Conservation (phyloP, 2,329 filamentous ascomycete species). For the Talaromyces sp. region DNA sequence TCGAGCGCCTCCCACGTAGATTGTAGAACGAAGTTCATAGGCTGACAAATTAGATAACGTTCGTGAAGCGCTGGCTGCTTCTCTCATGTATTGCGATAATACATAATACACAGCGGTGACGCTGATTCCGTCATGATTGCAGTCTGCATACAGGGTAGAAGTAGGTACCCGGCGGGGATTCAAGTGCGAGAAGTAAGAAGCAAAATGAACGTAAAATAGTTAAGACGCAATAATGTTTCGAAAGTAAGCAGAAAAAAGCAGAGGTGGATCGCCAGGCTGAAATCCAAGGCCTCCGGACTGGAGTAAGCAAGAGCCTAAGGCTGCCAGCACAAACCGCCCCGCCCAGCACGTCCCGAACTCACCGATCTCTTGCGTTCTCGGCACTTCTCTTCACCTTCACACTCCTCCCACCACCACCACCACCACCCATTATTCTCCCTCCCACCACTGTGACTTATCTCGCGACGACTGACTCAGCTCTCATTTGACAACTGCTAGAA, state of each 20-base stretch:
- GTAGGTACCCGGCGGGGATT: background rate
- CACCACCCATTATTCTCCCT: background rate
- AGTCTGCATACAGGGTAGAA: background rate
- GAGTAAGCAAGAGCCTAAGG: background rate
- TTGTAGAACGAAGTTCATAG: background rate
- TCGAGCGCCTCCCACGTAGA: slow-evolving; percentile 1
- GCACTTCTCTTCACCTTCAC: slow-evolving; percentile 27
- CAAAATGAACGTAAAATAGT: background rate
- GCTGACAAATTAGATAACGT: background rate
- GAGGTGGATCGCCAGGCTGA: too few species aligned
- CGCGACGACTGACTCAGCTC: background rate
- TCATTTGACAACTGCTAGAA: background rate
- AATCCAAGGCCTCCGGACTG: too few species aligned
- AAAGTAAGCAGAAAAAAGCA: too few species aligned
- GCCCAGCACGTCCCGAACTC: slow-evolving; percentile 15
- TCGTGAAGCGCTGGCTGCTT: background rate
- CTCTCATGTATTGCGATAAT: background rate
- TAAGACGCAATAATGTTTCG: too few species aligned
- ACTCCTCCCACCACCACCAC: slow-evolving; percentile 24
- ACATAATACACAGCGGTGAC: background rate
- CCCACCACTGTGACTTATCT: background rate
- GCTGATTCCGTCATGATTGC: background rate
- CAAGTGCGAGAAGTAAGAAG: background rate
- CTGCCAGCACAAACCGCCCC: slow-evolving; percentile 8
- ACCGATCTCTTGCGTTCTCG: slow-evolving; percentile 31